phyloP scores from a whole-genome alignment of 169 alveolate species.

The Eimeria maxima region DNA sequence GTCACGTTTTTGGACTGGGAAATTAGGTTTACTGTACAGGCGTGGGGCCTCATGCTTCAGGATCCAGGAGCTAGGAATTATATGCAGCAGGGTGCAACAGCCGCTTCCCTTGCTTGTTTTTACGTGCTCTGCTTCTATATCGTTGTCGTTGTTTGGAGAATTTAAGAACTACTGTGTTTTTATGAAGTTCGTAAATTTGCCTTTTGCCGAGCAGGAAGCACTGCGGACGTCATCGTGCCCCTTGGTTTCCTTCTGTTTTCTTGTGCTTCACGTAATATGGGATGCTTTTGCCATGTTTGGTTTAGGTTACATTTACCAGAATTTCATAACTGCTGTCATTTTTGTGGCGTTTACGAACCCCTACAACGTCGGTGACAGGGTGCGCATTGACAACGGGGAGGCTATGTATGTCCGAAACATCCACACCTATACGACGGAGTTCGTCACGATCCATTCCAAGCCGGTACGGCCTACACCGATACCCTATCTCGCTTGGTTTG shows the following conservation, averaged over 20 bases:
- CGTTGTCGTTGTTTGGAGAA: background rate
- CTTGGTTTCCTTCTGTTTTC: background rate
- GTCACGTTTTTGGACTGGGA: background rate
- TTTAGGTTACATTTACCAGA: slow-evolving; percentile 89
- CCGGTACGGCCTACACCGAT: slow-evolving; percentile 73
- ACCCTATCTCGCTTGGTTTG: background rate
- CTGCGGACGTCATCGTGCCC: background rate
- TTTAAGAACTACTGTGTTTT: background rate
- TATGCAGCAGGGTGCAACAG: background rate
- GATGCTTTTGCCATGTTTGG: background rate
- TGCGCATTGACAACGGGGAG: slow-evolving; percentile 89
- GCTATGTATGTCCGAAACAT: slow-evolving; percentile 90
- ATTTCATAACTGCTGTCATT: slow-evolving; percentile 91
- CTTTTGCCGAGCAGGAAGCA: background rate
- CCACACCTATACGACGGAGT: slow-evolving; percentile 91
- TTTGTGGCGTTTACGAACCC: slow-evolving; percentile 92
- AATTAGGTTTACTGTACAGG: background rate
- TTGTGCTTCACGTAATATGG: background rate
- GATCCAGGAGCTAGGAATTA: background rate
- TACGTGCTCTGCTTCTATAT: background rate
- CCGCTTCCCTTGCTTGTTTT: background rate
- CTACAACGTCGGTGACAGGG: slow-evolving; percentile 92
- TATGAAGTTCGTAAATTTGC: background rate
- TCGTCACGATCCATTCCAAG: slow-evolving; percentile 87
- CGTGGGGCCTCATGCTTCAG: background rate